Evolutionary conservation across 176 grass and related monocot species (phyloP), one percentile per base, ranked within the genome.

Genomic region (Raddia guianensis): DNA sequence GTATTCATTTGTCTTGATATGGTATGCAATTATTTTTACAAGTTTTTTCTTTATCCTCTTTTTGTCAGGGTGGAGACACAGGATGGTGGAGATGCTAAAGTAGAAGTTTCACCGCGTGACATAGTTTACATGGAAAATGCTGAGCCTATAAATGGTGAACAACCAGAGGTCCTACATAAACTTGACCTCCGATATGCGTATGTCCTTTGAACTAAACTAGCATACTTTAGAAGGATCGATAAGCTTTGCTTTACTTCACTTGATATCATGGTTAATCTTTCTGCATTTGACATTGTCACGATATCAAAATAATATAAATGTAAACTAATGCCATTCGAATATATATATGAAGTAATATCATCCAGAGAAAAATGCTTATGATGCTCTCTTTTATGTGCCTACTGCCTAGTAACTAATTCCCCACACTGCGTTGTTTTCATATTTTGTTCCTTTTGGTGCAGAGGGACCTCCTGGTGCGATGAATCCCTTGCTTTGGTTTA

Each of bases 111-210:
- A 88, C 97, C 97, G 70, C 93, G 93, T 82, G 97, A 99, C 75
- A 88, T 99, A 82, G 79, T 99, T 87, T 99, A 99, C 82, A 82
- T 86, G 93, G 93, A 99, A 83, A 82, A 70, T 70, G 93, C 87
- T 44, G 97, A 99, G 82, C 88, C 80, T 72, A 50, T 90, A 72
- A 93, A 91, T 74, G 85, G 86, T 40, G 93, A 99, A 96, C 82
- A 91, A 62, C 89, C 91, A 69, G 90, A 93, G 83, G 84, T 99
- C 75, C 76, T 99, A 50, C 97, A 99, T 93, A 99, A 90, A 79
- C 93, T 99, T 77, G 87, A 99, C 83, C 97, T 99, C 81, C 93
- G 97, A 60, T 99, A 99, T 86, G 90, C 90, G 97, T 99, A 93
- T 49, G 84, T 71, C 54, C 69, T 90, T 76, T 19, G 34, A 84